A percentile compares a stretch with the other conserved stretches of the same genome.
phyloP scores from a whole-genome alignment of 805 yeast species.

The Sugiyamaella chiloensis region DNA sequence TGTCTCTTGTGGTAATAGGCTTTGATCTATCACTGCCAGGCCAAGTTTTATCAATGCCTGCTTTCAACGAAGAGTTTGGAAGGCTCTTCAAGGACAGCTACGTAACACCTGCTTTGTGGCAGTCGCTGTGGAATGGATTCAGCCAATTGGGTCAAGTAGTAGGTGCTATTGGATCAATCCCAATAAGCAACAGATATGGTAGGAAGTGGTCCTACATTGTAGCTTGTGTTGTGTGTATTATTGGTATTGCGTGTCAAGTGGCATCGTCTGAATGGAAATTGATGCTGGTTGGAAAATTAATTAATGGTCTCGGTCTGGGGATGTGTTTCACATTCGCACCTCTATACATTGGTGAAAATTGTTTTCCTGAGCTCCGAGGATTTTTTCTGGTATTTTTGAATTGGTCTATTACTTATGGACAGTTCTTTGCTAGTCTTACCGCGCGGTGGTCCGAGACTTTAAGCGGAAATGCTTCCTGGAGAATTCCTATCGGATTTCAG shows the following conservation, averaged over 20 bases:
- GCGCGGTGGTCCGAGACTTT: conserved; percentile 6
- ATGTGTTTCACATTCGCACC: conserved; percentile 11
- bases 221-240: conserved; percentile 5
- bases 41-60: conserved; percentile 7
- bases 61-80: conserved; percentile 9
- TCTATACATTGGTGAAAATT: conserved; percentile 7
- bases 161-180: conserved; percentile 3
- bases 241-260: conserved; percentile 6
- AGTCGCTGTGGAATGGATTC: conserved; percentile 11
- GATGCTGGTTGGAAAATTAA: conserved; percentile 9
- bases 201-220: conserved; percentile 2
- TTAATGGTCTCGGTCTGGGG: conserved; percentile 10
- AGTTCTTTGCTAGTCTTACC: conserved; percentile 12
- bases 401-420: conserved; percentile 10
- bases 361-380: conserved; percentile 1
- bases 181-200: not conserved
- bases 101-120: conserved; percentile 8
- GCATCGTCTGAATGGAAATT: conserved; percentile 9
- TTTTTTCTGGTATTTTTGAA: conserved; percentile 10
- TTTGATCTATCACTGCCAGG: conserved; percentile 8
- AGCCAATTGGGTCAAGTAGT: conserved; percentile 7
- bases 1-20: conserved; percentile 9
- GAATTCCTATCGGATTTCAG: conserved; percentile 9
- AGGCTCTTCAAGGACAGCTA: not conserved
- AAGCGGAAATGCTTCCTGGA: conserved; percentile 2